A percentile compares a stretch with the other conserved stretches of the same genome.
Evolutionary conservation across 306 rosid genomes (phyloP).

Genomic region (Cajanus cajan): DNA sequence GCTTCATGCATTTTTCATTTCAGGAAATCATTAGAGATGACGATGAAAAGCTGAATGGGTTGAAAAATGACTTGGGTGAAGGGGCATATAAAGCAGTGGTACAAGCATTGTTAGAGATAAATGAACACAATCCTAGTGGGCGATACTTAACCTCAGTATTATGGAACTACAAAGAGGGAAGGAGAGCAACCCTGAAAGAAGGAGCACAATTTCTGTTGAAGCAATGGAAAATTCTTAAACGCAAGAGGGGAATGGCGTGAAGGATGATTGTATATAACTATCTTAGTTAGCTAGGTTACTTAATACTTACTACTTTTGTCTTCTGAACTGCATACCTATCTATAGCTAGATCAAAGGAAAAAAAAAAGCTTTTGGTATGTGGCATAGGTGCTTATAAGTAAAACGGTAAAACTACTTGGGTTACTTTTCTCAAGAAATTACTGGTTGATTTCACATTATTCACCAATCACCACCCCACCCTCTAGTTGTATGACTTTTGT

Average conservation of each 20-base stretch:
- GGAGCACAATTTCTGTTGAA: constrained; percentile 29
- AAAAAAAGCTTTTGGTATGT: too few relatives aligned
- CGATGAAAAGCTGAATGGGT: constrained; percentile 33
- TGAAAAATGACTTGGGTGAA: constrained; percentile 34
- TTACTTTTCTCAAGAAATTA: too few relatives aligned
- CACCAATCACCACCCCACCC: too few relatives aligned
- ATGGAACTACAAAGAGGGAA: constrained; percentile 46
- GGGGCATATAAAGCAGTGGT: constrained; percentile 34
- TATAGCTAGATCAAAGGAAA: too few relatives aligned
- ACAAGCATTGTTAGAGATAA: constrained; percentile 43
- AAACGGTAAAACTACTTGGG: too few relatives aligned
- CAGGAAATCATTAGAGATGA: constrained; percentile 46
- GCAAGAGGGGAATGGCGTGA: constrained; percentile 26
- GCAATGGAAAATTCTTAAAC: constrained; percentile 24
- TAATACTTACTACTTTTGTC: not conserved
- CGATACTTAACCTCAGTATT: constrained; percentile 29
- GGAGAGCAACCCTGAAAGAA: constrained; percentile 41
- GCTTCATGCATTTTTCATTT: not conserved
- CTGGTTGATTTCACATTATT: too few relatives aligned
- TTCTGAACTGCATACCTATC: not conserved
- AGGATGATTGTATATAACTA: constrained; percentile 28
- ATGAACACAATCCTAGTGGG: constrained; percentile 47
- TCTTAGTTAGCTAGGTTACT: not conserved
- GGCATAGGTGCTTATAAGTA: too few relatives aligned
- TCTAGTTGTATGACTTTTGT: too few relatives aligned